Percentiles rank a stretch among this genome's conserved stretches.
Conservation (phyloP, 192 early-diverging fungal species). For the Gryganskiella cystojenkinii region DNA sequence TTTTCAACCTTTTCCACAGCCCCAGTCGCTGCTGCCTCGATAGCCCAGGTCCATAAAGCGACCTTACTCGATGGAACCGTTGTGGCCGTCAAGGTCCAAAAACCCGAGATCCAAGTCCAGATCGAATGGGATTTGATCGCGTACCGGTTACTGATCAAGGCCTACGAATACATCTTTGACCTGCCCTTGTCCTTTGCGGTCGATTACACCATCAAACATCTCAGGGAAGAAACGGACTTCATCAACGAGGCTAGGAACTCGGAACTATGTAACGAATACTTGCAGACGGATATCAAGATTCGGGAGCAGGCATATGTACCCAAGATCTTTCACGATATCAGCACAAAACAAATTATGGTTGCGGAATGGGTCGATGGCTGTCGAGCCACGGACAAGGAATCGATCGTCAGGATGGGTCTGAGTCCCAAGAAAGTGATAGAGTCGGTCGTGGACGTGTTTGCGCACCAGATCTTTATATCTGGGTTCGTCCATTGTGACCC, state of each 20-base stretch:
- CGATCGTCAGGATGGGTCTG: constrained; percentile 45
- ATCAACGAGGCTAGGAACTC: constrained; percentile 86
- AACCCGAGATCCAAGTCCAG: constrained; percentile 87
- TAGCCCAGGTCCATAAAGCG: constrained; percentile 94
- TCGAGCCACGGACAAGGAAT: constrained; percentile 71
- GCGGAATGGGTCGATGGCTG: constrained; percentile 92
- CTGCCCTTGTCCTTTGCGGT: constrained; percentile 84
- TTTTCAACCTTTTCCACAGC: constrained; percentile 76
- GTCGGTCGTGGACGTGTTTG: constrained; percentile 81
- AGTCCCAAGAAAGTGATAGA: constrained; percentile 69
- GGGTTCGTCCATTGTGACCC: constrained; percentile 94
- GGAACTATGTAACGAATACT: constrained; percentile 67
- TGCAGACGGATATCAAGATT: constrained; percentile 62
- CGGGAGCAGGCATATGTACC: constrained; percentile 77
- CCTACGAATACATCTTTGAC: constrained; percentile 84
- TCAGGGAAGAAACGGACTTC: constrained; percentile 91
- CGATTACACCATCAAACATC: constrained; percentile 75
- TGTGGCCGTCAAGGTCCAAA: constrained; percentile 96
- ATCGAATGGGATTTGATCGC: constrained; percentile 87
- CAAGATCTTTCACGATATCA: constrained; percentile 76
- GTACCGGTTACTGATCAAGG: constrained; percentile 66
- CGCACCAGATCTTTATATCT: constrained; percentile 85
- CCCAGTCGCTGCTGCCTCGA: constrained; percentile 90
- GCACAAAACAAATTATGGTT: constrained; percentile 77
- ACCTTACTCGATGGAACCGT: constrained; percentile 68